Percentiles rank a stretch among this genome's conserved stretches.
Conservation (phyloP, 176 grass and related monocot species). For the Musa itinerans region DNA sequence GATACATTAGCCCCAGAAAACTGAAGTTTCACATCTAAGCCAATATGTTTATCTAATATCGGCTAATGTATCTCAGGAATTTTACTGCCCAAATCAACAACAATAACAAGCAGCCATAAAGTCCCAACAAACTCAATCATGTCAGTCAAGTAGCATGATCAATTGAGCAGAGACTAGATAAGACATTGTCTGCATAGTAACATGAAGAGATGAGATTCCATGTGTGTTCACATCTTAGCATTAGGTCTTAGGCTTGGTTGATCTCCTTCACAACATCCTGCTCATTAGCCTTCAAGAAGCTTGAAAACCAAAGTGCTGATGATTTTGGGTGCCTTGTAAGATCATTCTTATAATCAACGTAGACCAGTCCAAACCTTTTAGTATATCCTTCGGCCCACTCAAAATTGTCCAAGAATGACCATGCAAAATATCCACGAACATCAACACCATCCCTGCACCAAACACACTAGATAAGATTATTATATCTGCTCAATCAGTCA, state of each 20-base stretch:
- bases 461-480: not conserved
- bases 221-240: constrained; percentile 5
- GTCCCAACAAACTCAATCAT: too few species aligned
- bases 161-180: too few species aligned
- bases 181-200: too few species aligned
- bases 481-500: not conserved
- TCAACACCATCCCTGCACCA: constrained; percentile 57
- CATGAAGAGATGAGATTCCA: too few species aligned
- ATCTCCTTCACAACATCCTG: constrained; percentile 14
- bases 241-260: constrained; percentile 18
- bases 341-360: constrained; percentile 74
- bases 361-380: constrained; percentile 64
- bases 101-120: too few species aligned
- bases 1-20: too few species aligned
- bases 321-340: constrained; percentile 56
- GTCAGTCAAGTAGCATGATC: too few species aligned
- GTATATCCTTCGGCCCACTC: constrained; percentile 86
- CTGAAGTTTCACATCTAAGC: too few species aligned
- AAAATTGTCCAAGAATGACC: constrained; percentile 58
- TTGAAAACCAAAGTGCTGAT: constrained; percentile 57
- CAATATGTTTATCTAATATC: too few species aligned
- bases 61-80: too few species aligned
- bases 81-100: too few species aligned
- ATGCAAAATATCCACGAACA: constrained; percentile 65
- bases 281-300: constrained; percentile 38